Evolutionary conservation across 116 monocot species (phyloP), one percentile per base, ranked within the genome.

Genomic region (Papilionanthe hybrid): DNA sequence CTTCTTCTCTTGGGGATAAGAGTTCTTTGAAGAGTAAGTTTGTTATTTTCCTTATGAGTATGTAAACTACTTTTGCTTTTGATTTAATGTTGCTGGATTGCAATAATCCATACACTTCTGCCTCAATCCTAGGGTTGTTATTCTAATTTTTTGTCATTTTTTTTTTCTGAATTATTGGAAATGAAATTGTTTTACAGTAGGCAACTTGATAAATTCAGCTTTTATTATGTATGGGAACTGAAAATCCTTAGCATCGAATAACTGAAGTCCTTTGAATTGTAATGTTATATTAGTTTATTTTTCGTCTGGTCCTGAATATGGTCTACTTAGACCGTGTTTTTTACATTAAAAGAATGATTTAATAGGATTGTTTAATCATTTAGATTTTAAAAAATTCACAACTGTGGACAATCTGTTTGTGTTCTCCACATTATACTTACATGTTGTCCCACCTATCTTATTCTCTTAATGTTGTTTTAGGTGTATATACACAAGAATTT

Each of bases 21-120:
- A 92, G 92, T 85, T 79, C 82, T 23, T 72, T 93, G 71, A 99
- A 89, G 83, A 91, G 98, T 95, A 82, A 90, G 95, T 90, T 25
- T 9, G 15, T 15, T 71, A 53, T 41, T 71, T 71, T 41, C 18
- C 7, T 71, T 17, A 5, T 17, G 37, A 71, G 32, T 37, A 37
- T 5, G 71, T 71, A 25, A 71, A 71, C 2, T n/a, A 0, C n/a
- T 66, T 19, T 66, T 66, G 8, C n/a, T 66, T 66, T 66, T 18
- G 66, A 66, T 66, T 66, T 66, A 55, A 3, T 55, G 27, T 66
- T 66, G 66, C 25, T 66, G 9, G 9, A 23, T 9, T 9, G 20
- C 66, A 28, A 19, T 66, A 19, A 19, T 37, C 4, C 37, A 17
- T 53, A 3, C 17, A 17, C 45, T 53, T 53, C 15, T 53, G 53